Conservation (phyloP, 2,329 filamentous ascomycete species). For the Hypocreales sp. region DNA sequence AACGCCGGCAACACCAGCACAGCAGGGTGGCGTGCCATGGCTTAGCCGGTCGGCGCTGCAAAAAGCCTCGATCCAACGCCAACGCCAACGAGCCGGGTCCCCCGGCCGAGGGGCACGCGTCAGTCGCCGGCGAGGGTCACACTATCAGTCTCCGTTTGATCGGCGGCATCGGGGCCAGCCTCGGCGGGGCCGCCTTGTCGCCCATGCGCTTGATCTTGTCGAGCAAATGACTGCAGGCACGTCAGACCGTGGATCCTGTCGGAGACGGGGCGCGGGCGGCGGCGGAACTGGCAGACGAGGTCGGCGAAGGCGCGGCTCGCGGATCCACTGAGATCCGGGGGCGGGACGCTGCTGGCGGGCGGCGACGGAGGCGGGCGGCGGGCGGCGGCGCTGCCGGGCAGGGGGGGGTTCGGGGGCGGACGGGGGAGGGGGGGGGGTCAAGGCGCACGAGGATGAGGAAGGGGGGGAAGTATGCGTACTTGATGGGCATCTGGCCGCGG, state of each 20-base stretch:
- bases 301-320: slow-evolving; percentile 9
- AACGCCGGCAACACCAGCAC: no score
- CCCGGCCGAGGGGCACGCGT: no score
- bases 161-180: slow-evolving; percentile 16
- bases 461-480: slow-evolving; percentile 29
- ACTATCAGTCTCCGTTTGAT: slow-evolving; percentile 30
- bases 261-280: slow-evolving; percentile 11
- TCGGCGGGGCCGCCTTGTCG: slow-evolving; percentile 15
- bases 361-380: not conserved
- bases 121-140: slow-evolving; percentile 8
- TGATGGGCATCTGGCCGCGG: slow-evolving; percentile 37
- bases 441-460: slow-evolving; percentile 17
- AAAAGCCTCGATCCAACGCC: no score
- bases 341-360: not conserved
- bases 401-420: not conserved
- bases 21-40: no score
- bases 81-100: no score
- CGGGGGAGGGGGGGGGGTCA: slow-evolving; percentile 3
- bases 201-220: slow-evolving; percentile 35
- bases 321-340: slow-evolving; percentile 6
- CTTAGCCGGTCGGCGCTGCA: no score
- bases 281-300: slow-evolving; percentile 11
- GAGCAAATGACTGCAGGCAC: slow-evolving; percentile 31
- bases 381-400: not conserved
- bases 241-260: slow-evolving; percentile 17